Conservation (phyloP, 805 yeast species). For the Lachancea nothofagi region DNA sequence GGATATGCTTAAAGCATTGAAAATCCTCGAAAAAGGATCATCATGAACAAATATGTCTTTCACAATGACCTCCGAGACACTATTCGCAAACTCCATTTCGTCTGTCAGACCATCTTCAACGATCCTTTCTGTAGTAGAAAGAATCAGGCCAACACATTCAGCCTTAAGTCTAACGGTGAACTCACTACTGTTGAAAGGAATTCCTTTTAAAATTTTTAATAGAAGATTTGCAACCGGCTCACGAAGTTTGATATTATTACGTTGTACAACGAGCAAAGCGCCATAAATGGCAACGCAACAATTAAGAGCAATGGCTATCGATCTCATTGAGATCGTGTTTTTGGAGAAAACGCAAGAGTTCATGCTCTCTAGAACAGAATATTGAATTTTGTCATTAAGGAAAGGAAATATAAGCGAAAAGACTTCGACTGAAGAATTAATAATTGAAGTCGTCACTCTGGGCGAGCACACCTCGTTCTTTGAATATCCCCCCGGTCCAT, state of each 20-base stretch:
- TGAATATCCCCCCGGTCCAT: slow-evolving; percentile 18
- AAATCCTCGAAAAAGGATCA: slow-evolving; percentile 61
- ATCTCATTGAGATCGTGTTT: slow-evolving; percentile 30
- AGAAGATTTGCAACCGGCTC: slow-evolving; percentile 40
- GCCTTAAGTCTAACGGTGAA: slow-evolving; percentile 45
- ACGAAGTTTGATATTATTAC: slow-evolving; percentile 27
- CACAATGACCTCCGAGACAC: slow-evolving; percentile 39
- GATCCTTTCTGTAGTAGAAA: slow-evolving; percentile 29
- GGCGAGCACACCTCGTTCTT: slow-evolving; percentile 32
- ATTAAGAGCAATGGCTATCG: slow-evolving; percentile 54
- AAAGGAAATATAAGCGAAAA: slow-evolving; percentile 66
- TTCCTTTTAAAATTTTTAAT: slow-evolving; percentile 44
- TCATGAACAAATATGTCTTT: slow-evolving; percentile 60
- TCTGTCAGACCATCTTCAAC: slow-evolving; percentile 14
- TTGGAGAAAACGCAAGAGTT: slow-evolving; percentile 49
- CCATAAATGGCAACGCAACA: slow-evolving; percentile 60
- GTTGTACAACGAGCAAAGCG: slow-evolving; percentile 28
- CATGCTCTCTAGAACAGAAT: slow-evolving; percentile 78
- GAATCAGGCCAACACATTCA: slow-evolving; percentile 51
- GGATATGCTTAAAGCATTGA: slow-evolving; percentile 46
- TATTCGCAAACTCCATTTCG: slow-evolving; percentile 1
- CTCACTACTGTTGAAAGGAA: slow-evolving; percentile 38
- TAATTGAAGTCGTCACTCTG: slow-evolving; percentile 44
- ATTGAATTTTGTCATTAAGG: slow-evolving; percentile 73
- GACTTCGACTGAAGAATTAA: slow-evolving; percentile 76